These are phyloP conservation scores for Stagonosporopsis cucurbitacearum DNA, from an alignment of 2,329 filamentous ascomycete species.

Conservation along the genomic window DNA sequence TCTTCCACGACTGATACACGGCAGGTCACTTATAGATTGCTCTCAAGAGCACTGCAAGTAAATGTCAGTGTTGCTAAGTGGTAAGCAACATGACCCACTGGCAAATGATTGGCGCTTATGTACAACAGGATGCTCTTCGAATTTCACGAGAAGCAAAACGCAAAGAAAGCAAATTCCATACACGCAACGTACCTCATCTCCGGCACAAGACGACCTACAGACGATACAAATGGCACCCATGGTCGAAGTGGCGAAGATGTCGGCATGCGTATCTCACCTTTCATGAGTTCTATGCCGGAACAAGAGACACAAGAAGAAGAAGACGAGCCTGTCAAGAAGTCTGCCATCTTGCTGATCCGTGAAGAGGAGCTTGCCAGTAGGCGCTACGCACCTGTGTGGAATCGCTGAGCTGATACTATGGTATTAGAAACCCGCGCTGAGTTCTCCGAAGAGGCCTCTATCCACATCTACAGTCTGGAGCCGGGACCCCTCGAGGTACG, in stretches of 20 bases:
- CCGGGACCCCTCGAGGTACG: slow-evolving; percentile 70
- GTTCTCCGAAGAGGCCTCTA: slow-evolving; percentile 75
- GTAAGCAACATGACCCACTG: slow-evolving; percentile 56
- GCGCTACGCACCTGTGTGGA: slow-evolving; percentile 17
- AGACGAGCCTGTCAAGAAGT: slow-evolving; percentile 56
- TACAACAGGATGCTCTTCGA: slow-evolving; percentile 78
- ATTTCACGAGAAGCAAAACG: slow-evolving; percentile 80
- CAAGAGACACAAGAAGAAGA: slow-evolving; percentile 43
- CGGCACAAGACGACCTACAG: slow-evolving; percentile 63
- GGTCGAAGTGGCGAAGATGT: slow-evolving; percentile 68
- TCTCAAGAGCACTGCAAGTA: slow-evolving; percentile 82
- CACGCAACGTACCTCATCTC: slow-evolving; percentile 91
- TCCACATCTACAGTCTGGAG: slow-evolving; percentile 88
- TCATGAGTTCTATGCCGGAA: slow-evolving; percentile 70
- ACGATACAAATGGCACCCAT: slow-evolving; percentile 48
- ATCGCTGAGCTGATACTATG: slow-evolving; percentile 20
- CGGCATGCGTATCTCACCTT: slow-evolving; percentile 69
- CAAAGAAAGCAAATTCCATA: slow-evolving; percentile 74
- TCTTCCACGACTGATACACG: not conserved
- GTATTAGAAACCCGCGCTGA: slow-evolving; percentile 67
- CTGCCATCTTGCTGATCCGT: slow-evolving; percentile 69
- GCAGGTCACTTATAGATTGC: slow-evolving; percentile 83
- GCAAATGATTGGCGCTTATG: slow-evolving; percentile 22
- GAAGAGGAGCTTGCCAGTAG: slow-evolving; percentile 76
- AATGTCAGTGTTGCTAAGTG: slow-evolving; percentile 89